Percentiles rank a stretch among this genome's conserved stretches.
Evolutionary conservation across 2,329 filamentous ascomycete species (phyloP).

Genomic region (Diaporthe caulivora): DNA sequence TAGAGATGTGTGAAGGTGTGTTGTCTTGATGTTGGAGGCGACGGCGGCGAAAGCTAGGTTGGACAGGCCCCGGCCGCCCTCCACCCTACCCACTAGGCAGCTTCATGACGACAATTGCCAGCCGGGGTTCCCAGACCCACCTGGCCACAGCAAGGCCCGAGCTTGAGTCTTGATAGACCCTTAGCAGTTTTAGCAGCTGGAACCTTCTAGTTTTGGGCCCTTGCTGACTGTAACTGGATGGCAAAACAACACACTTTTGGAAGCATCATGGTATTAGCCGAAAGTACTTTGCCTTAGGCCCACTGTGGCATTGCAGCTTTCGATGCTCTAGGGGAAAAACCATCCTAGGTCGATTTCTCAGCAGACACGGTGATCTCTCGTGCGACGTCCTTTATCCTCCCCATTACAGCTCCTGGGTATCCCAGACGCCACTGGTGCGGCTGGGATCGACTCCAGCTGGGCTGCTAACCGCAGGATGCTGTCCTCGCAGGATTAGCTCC

Average conservation of each 20-base stretch:
- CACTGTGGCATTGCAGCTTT: not conserved
- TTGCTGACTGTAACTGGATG: conserved; percentile 11
- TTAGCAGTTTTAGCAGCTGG: conserved; percentile 38
- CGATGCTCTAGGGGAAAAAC: not conserved
- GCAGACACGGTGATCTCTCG: not conserved
- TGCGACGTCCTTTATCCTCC: not conserved
- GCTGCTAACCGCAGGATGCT: not conserved
- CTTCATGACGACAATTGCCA: conserved; percentile 38
- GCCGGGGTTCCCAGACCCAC: conserved; percentile 30
- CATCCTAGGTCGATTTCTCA: conserved; percentile 1
- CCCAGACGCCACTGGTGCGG: not conserved
- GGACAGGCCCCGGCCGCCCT: conserved; percentile 21
- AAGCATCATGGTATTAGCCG: not conserved
- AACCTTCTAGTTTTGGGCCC: conserved; percentile 12
- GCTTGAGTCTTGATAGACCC: conserved; percentile 44
- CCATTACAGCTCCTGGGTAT: not conserved
- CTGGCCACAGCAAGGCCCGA: conserved; percentile 37
- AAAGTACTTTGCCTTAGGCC: not conserved
- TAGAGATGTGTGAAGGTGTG: conserved; percentile 26
- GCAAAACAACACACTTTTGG: not conserved
- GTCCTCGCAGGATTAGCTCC: not conserved
- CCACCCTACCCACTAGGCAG: conserved; percentile 35
- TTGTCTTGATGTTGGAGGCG: conserved; percentile 29
- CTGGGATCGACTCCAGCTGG: not conserved
- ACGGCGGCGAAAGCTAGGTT: conserved; percentile 32